These are phyloP conservation scores for Coemansia guatemalensis DNA, from an alignment of 192 early-diverging fungal genomes.

Conservation along the genomic window DNA sequence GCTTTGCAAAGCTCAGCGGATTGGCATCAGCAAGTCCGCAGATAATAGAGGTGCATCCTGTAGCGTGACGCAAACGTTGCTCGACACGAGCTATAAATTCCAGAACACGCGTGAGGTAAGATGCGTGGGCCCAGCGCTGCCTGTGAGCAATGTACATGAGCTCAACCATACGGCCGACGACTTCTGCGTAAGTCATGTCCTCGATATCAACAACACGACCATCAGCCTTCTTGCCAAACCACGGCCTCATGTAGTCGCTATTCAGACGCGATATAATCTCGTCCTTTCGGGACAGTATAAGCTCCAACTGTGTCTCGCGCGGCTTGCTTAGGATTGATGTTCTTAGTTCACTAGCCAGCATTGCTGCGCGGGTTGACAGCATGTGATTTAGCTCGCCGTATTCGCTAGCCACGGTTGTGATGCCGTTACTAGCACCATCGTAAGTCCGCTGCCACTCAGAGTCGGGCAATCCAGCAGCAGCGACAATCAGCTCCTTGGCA, in stretches of 20 bases:
- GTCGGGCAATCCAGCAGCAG: slow-evolving; percentile 77
- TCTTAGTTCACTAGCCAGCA: slow-evolving; percentile 78
- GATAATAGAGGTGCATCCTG: neutral
- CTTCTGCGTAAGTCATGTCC: slow-evolving; percentile 92
- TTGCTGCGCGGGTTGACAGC: slow-evolving; percentile 79
- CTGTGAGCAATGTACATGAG: slow-evolving; percentile 72
- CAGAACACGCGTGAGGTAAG: slow-evolving; percentile 69
- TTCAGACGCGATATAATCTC: slow-evolving; percentile 87
- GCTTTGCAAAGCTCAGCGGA: slow-evolving; percentile 21
- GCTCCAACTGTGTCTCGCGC: slow-evolving; percentile 72
- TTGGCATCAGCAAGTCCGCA: neutral
- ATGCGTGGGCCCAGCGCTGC: slow-evolving; percentile 74
- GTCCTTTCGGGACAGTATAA: slow-evolving; percentile 67
- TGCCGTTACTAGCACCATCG: slow-evolving; percentile 70
- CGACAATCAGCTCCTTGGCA: slow-evolving; percentile 87
- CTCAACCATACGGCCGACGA: slow-evolving; percentile 75
- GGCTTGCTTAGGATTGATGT: slow-evolving; percentile 80
- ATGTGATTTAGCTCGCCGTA: slow-evolving; percentile 93
- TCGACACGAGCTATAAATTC: slow-evolving; percentile 85
- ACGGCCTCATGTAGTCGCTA: slow-evolving; percentile 85
- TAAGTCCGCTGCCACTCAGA: slow-evolving; percentile 84
- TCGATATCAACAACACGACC: slow-evolving; percentile 74
- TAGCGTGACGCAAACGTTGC: slow-evolving; percentile 63
- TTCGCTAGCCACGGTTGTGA: slow-evolving; percentile 86
- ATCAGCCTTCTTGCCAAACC: slow-evolving; percentile 84